Percentiles rank a stretch among this genome's conserved stretches.
These are phyloP conservation scores for Fusarium dimerum DNA, from an alignment of 2,329 filamentous ascomycete genomes.

Conservation along the genomic window DNA sequence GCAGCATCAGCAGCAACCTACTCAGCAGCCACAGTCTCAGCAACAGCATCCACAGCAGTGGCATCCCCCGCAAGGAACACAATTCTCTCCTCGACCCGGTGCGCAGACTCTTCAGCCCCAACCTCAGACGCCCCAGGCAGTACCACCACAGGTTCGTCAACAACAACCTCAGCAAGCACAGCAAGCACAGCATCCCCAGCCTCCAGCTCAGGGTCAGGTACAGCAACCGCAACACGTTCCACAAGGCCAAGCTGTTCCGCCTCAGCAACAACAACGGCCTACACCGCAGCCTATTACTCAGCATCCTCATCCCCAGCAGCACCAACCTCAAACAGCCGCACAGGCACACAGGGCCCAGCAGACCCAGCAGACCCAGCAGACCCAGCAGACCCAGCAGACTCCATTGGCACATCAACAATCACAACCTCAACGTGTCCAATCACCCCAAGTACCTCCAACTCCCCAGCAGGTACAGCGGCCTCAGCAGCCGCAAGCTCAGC, in stretches of 20 bases:
- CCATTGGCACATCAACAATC: slow-evolving; percentile 11
- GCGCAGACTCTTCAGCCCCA: slow-evolving; percentile 24
- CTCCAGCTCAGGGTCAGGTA: slow-evolving; percentile 6
- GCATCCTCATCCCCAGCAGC: slow-evolving; percentile 18
- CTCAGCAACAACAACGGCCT: slow-evolving; percentile 19
- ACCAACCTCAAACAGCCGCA: slow-evolving; percentile 6
- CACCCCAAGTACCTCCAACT: slow-evolving; percentile 12
- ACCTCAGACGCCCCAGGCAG: slow-evolving; percentile 20
- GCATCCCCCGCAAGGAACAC: slow-evolving; percentile 22
- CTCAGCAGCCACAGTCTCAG: slow-evolving; percentile 5
- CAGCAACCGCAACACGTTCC: slow-evolving; percentile 17
- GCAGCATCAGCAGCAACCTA: slow-evolving; percentile 20
- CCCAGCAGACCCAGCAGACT: slow-evolving; percentile 10
- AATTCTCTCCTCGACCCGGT: slow-evolving; percentile 21
- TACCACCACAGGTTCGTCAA: slow-evolving; percentile 22
- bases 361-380: slow-evolving; percentile 21
- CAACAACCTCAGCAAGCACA: slow-evolving; percentile 21
- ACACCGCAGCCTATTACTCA: slow-evolving; percentile 17
- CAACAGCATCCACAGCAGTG: slow-evolving; percentile 20
- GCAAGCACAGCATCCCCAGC: slow-evolving; percentile 18
- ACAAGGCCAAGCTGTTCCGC: slow-evolving; percentile 11
- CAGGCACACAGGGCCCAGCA: slow-evolving; percentile 20
- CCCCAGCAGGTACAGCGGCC: slow-evolving; percentile 20
- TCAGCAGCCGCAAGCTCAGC: slow-evolving; percentile 17
- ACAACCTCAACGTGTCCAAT: slow-evolving; percentile 16